These are phyloP conservation scores for Cercospora zeae-maydis DNA, from an alignment of 2,329 filamentous ascomycete species.

Conservation along the genomic window DNA sequence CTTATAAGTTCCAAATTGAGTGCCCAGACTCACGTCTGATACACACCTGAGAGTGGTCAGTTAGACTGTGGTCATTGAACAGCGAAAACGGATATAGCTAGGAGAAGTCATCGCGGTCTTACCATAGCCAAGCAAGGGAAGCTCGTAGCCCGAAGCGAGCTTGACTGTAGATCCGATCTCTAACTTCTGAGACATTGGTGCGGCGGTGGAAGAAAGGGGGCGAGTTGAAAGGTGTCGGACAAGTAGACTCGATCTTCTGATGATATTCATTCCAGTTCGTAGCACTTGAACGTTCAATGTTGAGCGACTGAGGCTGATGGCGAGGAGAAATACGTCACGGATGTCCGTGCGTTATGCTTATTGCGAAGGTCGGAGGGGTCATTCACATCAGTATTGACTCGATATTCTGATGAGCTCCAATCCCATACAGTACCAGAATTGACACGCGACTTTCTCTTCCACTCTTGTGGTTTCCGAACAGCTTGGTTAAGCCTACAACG, in stretches of 20 bases:
- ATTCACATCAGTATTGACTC: background rate
- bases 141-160: slow-evolving; percentile 59
- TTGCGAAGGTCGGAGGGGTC: background rate
- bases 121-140: slow-evolving; percentile 60
- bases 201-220: slow-evolving; percentile 18
- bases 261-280: slow-evolving; percentile 10
- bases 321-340: background rate
- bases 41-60: slow-evolving; percentile 28
- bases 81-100: background rate
- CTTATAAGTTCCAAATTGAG: background rate
- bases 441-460: too few species aligned
- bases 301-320: background rate
- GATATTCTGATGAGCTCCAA: too few species aligned
- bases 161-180: slow-evolving; percentile 49
- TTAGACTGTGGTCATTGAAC: background rate
- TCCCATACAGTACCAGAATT: too few species aligned
- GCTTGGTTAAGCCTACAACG: background rate
- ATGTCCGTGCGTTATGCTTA: background rate
- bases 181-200: slow-evolving; percentile 42
- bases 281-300: background rate
- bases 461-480: background rate
- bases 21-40: slow-evolving; percentile 32
- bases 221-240: slow-evolving; percentile 6
- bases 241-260: slow-evolving; percentile 6
- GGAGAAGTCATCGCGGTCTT: slow-evolving; percentile 26